Evolutionary conservation across 2,329 filamentous ascomycete species (phyloP).

Genomic region (Aspergillus uvarum): DNA sequence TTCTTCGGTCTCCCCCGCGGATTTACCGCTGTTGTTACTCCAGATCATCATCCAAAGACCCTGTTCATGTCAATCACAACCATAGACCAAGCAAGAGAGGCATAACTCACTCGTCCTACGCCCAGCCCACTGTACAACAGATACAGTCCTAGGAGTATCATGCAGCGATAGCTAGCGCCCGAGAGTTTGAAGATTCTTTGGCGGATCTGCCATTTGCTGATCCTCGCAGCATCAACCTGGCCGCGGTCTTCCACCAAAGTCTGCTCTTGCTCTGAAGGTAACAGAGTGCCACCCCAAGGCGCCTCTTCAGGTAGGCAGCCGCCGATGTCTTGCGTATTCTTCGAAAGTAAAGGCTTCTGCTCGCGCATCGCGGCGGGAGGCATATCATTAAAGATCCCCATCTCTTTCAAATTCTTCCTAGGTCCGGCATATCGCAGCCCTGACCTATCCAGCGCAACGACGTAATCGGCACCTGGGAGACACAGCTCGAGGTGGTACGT

Average conservation of each 20-base stretch:
- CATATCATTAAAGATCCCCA: constrained; percentile 3
- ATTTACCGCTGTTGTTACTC: not conserved
- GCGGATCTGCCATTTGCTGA: constrained; percentile 2
- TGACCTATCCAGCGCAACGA: not conserved
- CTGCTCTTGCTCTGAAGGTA: not conserved
- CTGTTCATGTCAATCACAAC: not conserved
- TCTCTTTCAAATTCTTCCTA: not conserved
- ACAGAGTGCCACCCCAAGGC: not conserved
- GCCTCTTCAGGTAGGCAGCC: not conserved
- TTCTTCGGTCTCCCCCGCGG: not conserved
- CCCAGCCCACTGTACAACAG: not conserved
- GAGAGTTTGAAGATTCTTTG: not conserved
- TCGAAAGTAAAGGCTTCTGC: not conserved
- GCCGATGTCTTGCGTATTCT: not conserved
- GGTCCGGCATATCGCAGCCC: constrained; percentile 2
- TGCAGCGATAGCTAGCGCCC: constrained; percentile 4
- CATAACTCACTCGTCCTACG: not conserved
- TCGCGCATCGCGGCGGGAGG: not conserved
- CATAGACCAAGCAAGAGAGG: not conserved
- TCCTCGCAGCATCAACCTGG: not conserved
- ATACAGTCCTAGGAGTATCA: not conserved
- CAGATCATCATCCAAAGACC: constrained; percentile 7
- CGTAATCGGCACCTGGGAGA: not conserved
- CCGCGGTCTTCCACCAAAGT: not conserved
- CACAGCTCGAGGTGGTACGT: constrained; percentile 6